Evolutionary conservation across 352 stramenopile genomes (phyloP).

Genomic region (Phytophthora idaei): DNA sequence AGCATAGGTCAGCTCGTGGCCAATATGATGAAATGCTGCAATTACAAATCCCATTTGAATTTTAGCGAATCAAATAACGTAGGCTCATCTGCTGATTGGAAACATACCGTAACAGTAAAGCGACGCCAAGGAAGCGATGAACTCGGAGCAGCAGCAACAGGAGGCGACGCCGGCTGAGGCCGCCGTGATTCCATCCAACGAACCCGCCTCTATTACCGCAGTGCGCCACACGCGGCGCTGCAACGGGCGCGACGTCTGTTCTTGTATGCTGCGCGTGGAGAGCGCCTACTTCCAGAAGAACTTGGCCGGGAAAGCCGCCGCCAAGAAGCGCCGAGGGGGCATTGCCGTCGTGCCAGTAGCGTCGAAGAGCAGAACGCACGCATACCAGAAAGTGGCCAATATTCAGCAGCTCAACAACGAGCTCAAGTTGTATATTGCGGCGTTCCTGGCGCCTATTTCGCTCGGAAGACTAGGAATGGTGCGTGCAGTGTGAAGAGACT

Average conservation of each 20-base stretch:
- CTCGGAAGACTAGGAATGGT: conserved; percentile 70
- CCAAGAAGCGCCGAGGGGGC: conserved; percentile 46
- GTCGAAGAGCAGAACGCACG: conserved; percentile 10
- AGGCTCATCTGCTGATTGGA: conserved; percentile 12
- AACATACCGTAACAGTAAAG: background rate
- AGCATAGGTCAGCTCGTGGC: conserved; percentile 8
- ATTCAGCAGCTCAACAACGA: conserved; percentile 58
- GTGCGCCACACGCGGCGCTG: conserved; percentile 68
- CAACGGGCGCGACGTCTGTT: conserved; percentile 68
- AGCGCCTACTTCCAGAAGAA: conserved; percentile 76
- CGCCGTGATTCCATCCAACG: background rate
- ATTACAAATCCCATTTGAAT: conserved; percentile 1
- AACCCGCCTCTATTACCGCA: conserved; percentile 1
- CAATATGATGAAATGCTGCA: background rate
- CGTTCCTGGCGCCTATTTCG: conserved; percentile 47
- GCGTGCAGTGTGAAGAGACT: conserved; percentile 9
- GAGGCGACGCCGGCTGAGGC: background rate
- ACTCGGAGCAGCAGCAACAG: conserved; percentile 5
- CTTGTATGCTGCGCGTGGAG: conserved; percentile 68
- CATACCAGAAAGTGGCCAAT: conserved; percentile 43
- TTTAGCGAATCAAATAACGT: conserved; percentile 19
- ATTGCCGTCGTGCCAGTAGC: conserved; percentile 1
- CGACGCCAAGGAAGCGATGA: conserved; percentile 21
- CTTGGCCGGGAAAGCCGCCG: conserved; percentile 41
- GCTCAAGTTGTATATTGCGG: conserved; percentile 51